Evolutionary conservation across 1,139 yeast genomes (phyloP).

Genomic region (Lodderomyces theae): DNA sequence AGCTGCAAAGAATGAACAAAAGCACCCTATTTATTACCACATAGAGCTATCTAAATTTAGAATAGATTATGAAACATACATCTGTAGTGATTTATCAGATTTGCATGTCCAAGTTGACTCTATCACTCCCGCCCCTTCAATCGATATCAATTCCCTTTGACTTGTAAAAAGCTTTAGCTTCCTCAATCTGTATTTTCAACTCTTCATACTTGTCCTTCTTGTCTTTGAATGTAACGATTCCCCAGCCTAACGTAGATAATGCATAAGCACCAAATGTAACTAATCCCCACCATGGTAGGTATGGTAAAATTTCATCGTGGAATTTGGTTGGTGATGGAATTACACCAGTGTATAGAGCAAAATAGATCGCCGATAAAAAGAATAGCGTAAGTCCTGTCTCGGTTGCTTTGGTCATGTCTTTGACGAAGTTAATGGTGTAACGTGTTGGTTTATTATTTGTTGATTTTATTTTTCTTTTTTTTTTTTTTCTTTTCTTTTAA

Average conservation of each 20-base stretch:
- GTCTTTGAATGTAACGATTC: conserved; percentile 69
- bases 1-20: background rate
- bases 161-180: conserved; percentile 61
- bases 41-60: background rate
- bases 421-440: background rate
- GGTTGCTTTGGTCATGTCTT: conserved; percentile 74
- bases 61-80: background rate
- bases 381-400: conserved; percentile 53
- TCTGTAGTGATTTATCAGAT: background rate
- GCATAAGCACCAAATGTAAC: conserved; percentile 73
- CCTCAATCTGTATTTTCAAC: conserved; percentile 59
- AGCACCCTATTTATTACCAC: conserved; percentile 3
- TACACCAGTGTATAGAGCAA: conserved; percentile 50
- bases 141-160: conserved; percentile 57
- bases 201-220: conserved; percentile 69
- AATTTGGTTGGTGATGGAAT: conserved; percentile 55
- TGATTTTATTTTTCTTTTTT: conserved; percentile 3
- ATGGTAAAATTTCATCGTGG: conserved; percentile 58
- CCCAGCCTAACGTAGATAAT: conserved; percentile 69
- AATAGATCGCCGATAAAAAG: conserved; percentile 51
- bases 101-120: background rate
- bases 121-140: conserved; percentile 15
- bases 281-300: conserved; percentile 68
- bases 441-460: background rate
- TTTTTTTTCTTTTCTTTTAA: conserved; percentile 1